Base-by-base conservation (phyloP, 2,329 filamentous ascomycete species). In the Cylindrodendrum hubeiense region DNA sequence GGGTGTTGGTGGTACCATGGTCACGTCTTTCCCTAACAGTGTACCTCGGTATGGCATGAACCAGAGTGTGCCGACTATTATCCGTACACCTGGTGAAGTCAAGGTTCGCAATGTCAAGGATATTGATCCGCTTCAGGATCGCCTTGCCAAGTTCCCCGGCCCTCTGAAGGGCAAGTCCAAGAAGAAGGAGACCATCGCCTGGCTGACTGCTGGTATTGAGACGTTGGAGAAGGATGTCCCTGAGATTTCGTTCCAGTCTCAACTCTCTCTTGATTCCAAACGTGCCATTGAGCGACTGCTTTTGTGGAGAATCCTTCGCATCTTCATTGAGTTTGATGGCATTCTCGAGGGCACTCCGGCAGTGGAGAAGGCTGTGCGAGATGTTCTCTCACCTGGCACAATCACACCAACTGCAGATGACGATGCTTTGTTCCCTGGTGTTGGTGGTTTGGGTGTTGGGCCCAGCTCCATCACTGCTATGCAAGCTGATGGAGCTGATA, bases 121-220 rank as follows among this genome's bases (percentile, higher is more conserved):
- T 46, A 84, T 93, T 30, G 82, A 93, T 47, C 90, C 93, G 5
- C 82, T 94, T 9, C 84, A 89, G 24, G 93, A 96, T 34, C 87
- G 90, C 3, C 82, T 96, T 52, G 86, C 89, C 19, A 94, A 91
- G 71, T 98, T 98, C 74, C 96, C 96, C 0, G 96, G 96, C 0
- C 96, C 97, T 3, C 82, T 99, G 28, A 94, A 92, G 78, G 87
- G 90, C 43, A 98, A 98, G 77, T 90, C 91, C 2, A 98, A 97
- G 85, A 99, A 99, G 85, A 99, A 98, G 82, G 95, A 99, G 59
- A 88, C 94, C 0, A 73, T 95, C 46, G 80, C 89, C 2, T 99
- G 97, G 96, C 84, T 99, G 47, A 87, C 86, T 5, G 83, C 87
- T 64, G 93, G 91, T 56, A 95, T 98, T 60, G 90, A 93, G 39